These are phyloP conservation scores for Leccinum solheimii DNA, from an alignment of 1,284 basidiomycete genomes.

Conservation along the genomic window DNA sequence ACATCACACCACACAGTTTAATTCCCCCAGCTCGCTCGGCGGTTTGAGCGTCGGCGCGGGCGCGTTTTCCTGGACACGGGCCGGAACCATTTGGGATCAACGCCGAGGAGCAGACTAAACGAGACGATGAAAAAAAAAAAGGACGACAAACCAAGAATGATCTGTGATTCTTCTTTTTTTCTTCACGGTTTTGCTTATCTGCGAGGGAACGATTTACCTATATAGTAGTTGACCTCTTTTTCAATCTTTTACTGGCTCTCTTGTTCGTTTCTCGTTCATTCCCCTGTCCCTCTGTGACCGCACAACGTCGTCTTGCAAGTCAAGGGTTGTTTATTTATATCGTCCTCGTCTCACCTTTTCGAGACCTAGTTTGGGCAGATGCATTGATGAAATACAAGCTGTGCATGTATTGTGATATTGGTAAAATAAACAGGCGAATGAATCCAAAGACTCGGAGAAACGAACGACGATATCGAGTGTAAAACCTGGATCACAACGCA, in stretches of 20 bases:
- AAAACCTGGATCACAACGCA: not conserved
- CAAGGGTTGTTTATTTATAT: no score
- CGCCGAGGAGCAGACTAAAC: slow-evolving; percentile 16
- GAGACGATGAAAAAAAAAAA: not conserved
- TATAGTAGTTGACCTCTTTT: slow-evolving; percentile 22
- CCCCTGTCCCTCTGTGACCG: slow-evolving; percentile 1
- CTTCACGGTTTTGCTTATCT: slow-evolving; percentile 14
- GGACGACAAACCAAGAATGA: slow-evolving; percentile 15
- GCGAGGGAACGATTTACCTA: slow-evolving; percentile 32
- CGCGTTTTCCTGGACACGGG: slow-evolving; percentile 33
- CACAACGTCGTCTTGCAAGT: not conserved
- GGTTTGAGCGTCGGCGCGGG: slow-evolving; percentile 31
- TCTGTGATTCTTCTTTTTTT: not conserved
- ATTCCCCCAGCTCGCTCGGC: slow-evolving; percentile 32
- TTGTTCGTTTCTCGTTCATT: slow-evolving; percentile 8
- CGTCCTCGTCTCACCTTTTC: not conserved
- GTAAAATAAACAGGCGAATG: slow-evolving; percentile 4
- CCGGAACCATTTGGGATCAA: slow-evolving; percentile 34
- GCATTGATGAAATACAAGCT: slow-evolving; percentile 11
- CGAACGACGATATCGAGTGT: not conserved
- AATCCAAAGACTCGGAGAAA: not conserved
- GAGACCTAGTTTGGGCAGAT: slow-evolving; percentile 1
- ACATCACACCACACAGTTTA: no score
- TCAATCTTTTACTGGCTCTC: not conserved
- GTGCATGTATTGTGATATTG: slow-evolving; percentile 31